These are phyloP conservation scores for Hamamelis virginiana DNA, from an alignment of 164 flowering plant genomes.

Conservation along the genomic window DNA sequence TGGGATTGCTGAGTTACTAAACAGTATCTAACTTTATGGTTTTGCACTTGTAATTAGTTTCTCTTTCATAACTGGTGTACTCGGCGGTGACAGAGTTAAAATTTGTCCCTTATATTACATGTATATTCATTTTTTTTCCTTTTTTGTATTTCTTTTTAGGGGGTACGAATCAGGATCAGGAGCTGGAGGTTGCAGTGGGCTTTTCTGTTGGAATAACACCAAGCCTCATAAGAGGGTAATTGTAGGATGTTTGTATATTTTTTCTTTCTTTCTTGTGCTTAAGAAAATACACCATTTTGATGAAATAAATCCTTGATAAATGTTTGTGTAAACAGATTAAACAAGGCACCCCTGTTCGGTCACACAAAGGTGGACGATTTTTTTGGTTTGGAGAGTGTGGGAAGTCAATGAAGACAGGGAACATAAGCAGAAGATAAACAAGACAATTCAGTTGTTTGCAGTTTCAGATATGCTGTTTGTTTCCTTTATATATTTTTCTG, in stretches of 20 bases:
- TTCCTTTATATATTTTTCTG: conserved; percentile 8
- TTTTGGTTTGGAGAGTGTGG: conserved; percentile 51
- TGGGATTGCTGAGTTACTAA: no score
- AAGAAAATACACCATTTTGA: neutral
- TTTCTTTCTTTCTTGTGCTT: neutral
- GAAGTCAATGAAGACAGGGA: conserved; percentile 35
- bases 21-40: no score
- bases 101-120: neutral
- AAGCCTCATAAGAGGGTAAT: conserved; percentile 41
- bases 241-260: conserved; percentile 27
- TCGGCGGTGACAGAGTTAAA: neutral
- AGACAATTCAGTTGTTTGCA: neutral
- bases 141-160: conserved; percentile 31
- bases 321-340: conserved; percentile 33
- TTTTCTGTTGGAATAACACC: conserved; percentile 69
- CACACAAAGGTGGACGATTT: conserved; percentile 35
- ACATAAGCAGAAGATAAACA: conserved; percentile 30
- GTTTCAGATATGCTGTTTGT: neutral
- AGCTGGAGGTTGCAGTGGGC: conserved; percentile 57
- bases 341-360: conserved; percentile 28
- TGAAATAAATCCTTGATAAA: neutral
- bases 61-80: neutral
- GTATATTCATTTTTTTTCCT: neutral
- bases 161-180: conserved; percentile 74
- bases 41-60: no score